Conservation (phyloP, 257 asterid genomes). For the Ophiorrhiza pumila region DNA sequence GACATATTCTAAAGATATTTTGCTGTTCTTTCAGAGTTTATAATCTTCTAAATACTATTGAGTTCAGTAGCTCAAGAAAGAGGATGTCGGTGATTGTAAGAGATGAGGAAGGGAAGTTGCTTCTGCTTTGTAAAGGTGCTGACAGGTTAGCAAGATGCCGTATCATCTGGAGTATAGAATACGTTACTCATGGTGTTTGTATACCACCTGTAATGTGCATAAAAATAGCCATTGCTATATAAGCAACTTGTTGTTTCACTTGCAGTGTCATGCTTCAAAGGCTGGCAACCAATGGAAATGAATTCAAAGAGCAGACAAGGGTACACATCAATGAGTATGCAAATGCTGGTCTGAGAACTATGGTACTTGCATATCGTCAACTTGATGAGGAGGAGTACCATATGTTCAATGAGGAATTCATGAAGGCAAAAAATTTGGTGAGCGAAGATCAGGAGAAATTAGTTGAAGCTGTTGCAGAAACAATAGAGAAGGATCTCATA, state of each 20-base stretch:
- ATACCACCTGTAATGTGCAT: neutral
- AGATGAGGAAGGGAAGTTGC: conserved; percentile 57
- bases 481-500: conserved; percentile 56
- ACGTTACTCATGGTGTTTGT: too few relatives aligned
- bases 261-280: conserved; percentile 67
- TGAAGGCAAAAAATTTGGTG: conserved; percentile 50
- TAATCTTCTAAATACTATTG: conserved; percentile 50
- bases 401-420: conserved; percentile 35
- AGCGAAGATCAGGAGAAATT: conserved; percentile 51
- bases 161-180: conserved; percentile 5
- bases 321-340: conserved; percentile 60
- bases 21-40: conserved; percentile 45
- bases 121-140: conserved; percentile 69
- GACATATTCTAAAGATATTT: conserved; percentile 4
- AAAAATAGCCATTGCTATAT: neutral
- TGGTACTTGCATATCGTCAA: conserved; percentile 58
- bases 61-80: conserved; percentile 66
- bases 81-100: conserved; percentile 69
- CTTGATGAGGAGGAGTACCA: conserved; percentile 56
- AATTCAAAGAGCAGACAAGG: conserved; percentile 51
- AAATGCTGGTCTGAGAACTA: conserved; percentile 69
- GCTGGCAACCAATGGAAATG: conserved; percentile 43
- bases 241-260: neutral
- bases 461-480: conserved; percentile 51
- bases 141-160: conserved; percentile 54